Conservation (phyloP, 768 basidiomycete species). For the Cyclocybe cylindracea region DNA sequence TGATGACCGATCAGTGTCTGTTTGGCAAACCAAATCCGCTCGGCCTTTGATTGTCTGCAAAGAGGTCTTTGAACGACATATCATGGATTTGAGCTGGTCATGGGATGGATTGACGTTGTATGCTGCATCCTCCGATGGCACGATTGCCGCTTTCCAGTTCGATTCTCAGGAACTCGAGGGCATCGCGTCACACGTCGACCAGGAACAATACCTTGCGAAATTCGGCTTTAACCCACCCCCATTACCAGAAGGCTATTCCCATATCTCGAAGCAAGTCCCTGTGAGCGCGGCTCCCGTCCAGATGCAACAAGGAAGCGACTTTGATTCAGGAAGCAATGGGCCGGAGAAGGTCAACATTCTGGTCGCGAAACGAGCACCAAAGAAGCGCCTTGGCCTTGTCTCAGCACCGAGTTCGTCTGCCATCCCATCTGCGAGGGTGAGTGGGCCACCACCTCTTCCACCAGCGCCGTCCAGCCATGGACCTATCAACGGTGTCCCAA, state of each 20-base stretch:
- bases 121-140: constrained; percentile 95
- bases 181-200: constrained; percentile 70
- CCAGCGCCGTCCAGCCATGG: constrained; percentile 19
- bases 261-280: constrained; percentile 38
- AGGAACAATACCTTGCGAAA: constrained; percentile 79
- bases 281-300: constrained; percentile 31
- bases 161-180: constrained; percentile 79
- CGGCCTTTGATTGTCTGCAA: constrained; percentile 91
- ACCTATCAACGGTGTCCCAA: constrained; percentile 17
- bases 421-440: constrained; percentile 12
- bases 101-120: constrained; percentile 91
- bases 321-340: constrained; percentile 34
- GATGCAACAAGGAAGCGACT: constrained; percentile 30
- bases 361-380: constrained; percentile 69
- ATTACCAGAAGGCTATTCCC: constrained; percentile 72
- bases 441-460: constrained; percentile 20
- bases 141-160: constrained; percentile 87
- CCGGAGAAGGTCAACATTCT: constrained; percentile 71
- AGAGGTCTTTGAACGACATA: constrained; percentile 92
- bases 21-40: constrained; percentile 95
- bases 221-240: constrained; percentile 75
- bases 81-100: constrained; percentile 97
- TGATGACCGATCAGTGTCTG: constrained; percentile 89
- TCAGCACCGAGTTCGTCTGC: constrained; percentile 12
- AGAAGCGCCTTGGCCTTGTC: constrained; percentile 51